Evolutionary conservation across 1,284 basidiomycete genomes (phyloP), one percentile per base, ranked within the genome.

Genomic region (Cutaneotrichosporon dermatis): DNA sequence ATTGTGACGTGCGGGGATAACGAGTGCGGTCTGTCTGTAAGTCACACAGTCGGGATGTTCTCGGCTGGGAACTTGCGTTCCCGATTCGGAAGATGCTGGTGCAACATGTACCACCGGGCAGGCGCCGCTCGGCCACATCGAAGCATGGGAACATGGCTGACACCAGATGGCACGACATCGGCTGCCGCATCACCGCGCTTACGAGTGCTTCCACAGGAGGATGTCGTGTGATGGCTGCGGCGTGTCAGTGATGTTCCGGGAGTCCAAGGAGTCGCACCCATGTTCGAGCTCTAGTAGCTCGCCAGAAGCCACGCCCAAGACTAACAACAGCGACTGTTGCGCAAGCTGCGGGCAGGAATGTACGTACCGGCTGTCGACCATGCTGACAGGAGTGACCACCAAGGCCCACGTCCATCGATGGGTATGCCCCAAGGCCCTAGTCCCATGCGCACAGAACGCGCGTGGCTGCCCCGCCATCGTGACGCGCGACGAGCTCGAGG

Each of bases 391-490:
- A 39, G 57, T 39, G 35, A 49, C 50, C 41, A 59, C 33, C 4
- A 43, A 12, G 41, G 55, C 49, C 10, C 37, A 39, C 44, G 8
- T 62, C 3, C 71, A 72, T 56, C 60, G 61, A 34, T 75, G 74
- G 74, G 46, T 54, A 0, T 75, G 75, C 50, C 64, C 69, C 3
- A 73, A 78, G 44, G 72, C 72, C 12, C 64, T 73, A 16, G 70
- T 84, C 40, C 63, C 79, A 7, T 87, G 87, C 66, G 59, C 76
- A 10, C 85, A 88, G 55, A 69, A 73, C 35, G 46, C 70, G 1
- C 74, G 83, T 61, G 87, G 87, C 12, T 88, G 86, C 71, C 62
- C 79, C 4, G 85, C 83, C 80, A 76, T 73, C 15, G 83, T 86
- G 13, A 66, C 79, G 4, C 81, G 84, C 36, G 69, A 66, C 33